Evolutionary conservation across 768 basidiomycete genomes (phyloP).

Genomic region (Tulasnella sp.): DNA sequence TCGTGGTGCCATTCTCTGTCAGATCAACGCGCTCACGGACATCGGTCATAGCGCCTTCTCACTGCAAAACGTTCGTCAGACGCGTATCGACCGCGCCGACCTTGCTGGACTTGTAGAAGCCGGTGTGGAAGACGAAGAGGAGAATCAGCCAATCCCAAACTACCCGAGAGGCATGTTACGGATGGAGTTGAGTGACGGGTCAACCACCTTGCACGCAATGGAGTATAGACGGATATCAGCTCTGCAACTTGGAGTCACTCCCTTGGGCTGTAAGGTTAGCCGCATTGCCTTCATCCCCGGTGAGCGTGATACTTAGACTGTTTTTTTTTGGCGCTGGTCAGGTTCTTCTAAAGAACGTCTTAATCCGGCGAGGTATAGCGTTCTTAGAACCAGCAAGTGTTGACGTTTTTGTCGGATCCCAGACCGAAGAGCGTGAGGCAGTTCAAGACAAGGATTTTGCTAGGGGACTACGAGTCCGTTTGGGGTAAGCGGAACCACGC

Average conservation of each 20-base stretch:
- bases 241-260: slow-evolving; percentile 62
- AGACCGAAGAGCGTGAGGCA: slow-evolving; percentile 53
- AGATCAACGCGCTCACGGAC: slow-evolving; percentile 70
- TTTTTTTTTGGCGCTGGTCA: slow-evolving; percentile 25
- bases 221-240: slow-evolving; percentile 62
- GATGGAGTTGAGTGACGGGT: slow-evolving; percentile 72
- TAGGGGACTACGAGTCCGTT: slow-evolving; percentile 45
- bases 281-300: neutral
- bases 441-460: slow-evolving; percentile 51
- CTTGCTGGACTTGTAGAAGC: slow-evolving; percentile 44
- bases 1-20: slow-evolving; percentile 39
- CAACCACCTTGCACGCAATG: slow-evolving; percentile 53
- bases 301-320: too few relatives aligned
- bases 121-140: slow-evolving; percentile 43
- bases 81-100: slow-evolving; percentile 52
- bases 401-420: slow-evolving; percentile 36
- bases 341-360: slow-evolving; percentile 61
- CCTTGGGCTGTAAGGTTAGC: slow-evolving; percentile 71
- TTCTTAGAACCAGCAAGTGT: slow-evolving; percentile 66
- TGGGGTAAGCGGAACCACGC: slow-evolving; percentile 53
- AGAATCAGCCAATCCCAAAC: slow-evolving; percentile 66
- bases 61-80: slow-evolving; percentile 57
- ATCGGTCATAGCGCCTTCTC: slow-evolving; percentile 76
- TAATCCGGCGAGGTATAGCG: slow-evolving; percentile 57
- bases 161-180: slow-evolving; percentile 74